Conservation (phyloP, 345 rosid species). For the Brassica napus region Da-Ae NC_063445.1:18506001-18506500, state of each 20-base stretch:
- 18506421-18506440: background rate
- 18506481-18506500: background rate
- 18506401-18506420: background rate
- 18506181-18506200: conserved; percentile 39
- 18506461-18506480: background rate
- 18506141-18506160: conserved; percentile 73
- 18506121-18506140: conserved; percentile 42
- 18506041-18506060: conserved; percentile 41
- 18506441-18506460: background rate
- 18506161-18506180: conserved; percentile 39
- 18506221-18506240: conserved; percentile 26
- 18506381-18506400: background rate
- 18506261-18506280: background rate
- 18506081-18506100: conserved; percentile 43
- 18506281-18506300: background rate
- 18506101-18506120: conserved; percentile 39
- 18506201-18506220: conserved; percentile 43
- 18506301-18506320: background rate
- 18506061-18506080: conserved; percentile 39
- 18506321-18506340: background rate
- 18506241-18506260: too few species aligned
- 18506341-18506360: background rate
- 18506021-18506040: conserved; percentile 31
- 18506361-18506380: background rate
- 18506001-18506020: conserved; percentile 34